Base-by-base conservation (phyloP, 1,284 basidiomycete species). In the Anthracocystis setariae region DNA sequence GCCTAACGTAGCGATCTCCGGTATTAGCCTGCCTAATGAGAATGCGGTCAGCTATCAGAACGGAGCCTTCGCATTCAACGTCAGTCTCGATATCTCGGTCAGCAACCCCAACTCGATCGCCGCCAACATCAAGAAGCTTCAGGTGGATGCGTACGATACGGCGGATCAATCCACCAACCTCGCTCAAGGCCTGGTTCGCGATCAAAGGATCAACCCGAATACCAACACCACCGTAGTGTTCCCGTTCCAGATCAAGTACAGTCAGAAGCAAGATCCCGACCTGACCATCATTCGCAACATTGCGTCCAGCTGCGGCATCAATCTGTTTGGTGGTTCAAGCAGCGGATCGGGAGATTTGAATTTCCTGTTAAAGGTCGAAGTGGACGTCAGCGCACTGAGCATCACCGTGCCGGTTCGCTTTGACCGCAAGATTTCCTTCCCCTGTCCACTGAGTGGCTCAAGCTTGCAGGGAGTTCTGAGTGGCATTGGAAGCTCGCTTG, bases 221-320 rank as follows among this genome's bases (percentile, higher is more conserved):
- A 84, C 86, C 3, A 86, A 87, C 72, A 92, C 90, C 3, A 90
- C 89, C 54, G 89, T 94, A 84, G 88, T 88, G 0, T 92, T 96
- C 85, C 92, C 93, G 1, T 90, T 94, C 83, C 81, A 86, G 3
- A 85, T 96, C 54, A 85, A 87, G 47, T 95, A 94, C 84, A 87
- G 88, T 35, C 85, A 86, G 23, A 80, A 86, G 0, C 78, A 86
- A 49, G 89, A 93, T 73, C 88, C 90, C 5, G 85, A 87, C 59
- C 81, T 85, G 40, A 72, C 74, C 20, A 88, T 94, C 35, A 85
- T 95, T 21, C 70, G 84, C 8, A 91, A 93, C 80, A 79, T 92
- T 25, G 86, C 86, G 25, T 80, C 76, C 13, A 91, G 90, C 80
- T 95, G 93, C 81, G 90, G 90, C 44, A 80, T 75, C 39, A 51